A percentile compares a stretch with the other conserved stretches of the same genome.
These are phyloP conservation scores for Anthostomella pinea DNA, from an alignment of 2,329 filamentous ascomycete species.

Conservation along the genomic window DNA sequence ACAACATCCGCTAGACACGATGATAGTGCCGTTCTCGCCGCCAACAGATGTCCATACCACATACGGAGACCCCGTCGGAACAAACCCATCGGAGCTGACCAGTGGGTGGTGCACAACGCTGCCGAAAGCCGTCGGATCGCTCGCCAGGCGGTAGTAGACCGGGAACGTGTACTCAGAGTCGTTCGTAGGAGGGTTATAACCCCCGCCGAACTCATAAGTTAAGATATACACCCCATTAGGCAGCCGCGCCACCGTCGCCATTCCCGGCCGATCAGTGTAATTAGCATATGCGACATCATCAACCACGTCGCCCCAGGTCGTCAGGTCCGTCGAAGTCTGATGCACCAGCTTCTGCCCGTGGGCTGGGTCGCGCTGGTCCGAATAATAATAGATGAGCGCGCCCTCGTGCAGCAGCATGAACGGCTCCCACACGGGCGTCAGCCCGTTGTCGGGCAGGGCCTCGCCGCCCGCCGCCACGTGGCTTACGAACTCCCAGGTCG, in stretches of 20 bases:
- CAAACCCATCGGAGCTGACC: constrained; percentile 21
- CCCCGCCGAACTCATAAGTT: constrained; percentile 36
- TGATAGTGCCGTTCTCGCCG: constrained; percentile 31
- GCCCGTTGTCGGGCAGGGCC: constrained; percentile 59
- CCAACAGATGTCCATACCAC: constrained; percentile 33
- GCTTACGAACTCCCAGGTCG: constrained; percentile 65
- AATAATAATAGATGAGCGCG: constrained; percentile 65
- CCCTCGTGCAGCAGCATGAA: constrained; percentile 59
- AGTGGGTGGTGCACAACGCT: constrained; percentile 21
- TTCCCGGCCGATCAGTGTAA: constrained; percentile 32
- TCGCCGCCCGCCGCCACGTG: constrained; percentile 63
- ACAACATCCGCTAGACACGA: constrained; percentile 32
- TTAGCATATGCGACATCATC: constrained; percentile 58
- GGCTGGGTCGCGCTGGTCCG: constrained; percentile 61
- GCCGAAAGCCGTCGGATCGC: constrained; percentile 27
- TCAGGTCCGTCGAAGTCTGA: constrained; percentile 57
- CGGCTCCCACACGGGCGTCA: constrained; percentile 71
- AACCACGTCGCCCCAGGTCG: constrained; percentile 56
- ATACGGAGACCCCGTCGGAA: constrained; percentile 32
- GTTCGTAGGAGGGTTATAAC: constrained; percentile 13
- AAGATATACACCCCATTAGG: constrained; percentile 60
- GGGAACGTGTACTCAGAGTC: constrained; percentile 24
- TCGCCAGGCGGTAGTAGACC: constrained; percentile 32
- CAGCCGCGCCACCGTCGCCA: constrained; percentile 53
- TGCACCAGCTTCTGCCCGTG: constrained; percentile 69